A percentile compares a stretch with the other conserved stretches of the same genome.
Conservation (phyloP, 768 basidiomycete species). For the Exidia glandulosa region DNA sequence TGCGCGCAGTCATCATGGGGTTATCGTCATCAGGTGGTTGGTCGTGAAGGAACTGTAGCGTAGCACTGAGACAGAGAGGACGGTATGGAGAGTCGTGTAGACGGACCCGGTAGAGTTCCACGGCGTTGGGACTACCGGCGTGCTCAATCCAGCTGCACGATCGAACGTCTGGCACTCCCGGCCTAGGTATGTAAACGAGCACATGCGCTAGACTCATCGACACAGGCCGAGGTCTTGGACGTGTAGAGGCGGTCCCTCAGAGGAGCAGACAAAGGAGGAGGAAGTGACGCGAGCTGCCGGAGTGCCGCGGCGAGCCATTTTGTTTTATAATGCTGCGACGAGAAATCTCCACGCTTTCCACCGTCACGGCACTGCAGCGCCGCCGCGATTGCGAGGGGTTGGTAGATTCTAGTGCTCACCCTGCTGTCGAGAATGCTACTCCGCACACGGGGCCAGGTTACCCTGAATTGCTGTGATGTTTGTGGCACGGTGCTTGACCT, state of each 20-base stretch:
- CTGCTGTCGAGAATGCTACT: too few relatives aligned
- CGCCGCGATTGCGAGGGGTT: too few relatives aligned
- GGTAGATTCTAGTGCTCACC: too few relatives aligned
- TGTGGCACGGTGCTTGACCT: neutral
- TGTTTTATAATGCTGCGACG: neutral
- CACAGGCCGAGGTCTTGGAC: neutral
- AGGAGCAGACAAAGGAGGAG: neutral
- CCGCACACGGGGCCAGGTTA: too few relatives aligned
- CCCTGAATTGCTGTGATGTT: too few relatives aligned
- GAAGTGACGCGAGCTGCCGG: neutral
- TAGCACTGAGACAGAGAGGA: neutral
- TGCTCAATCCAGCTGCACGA: neutral
- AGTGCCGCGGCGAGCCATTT: neutral
- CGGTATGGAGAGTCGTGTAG: neutral
- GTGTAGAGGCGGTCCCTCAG: neutral
- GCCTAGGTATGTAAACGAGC: neutral
- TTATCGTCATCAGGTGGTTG: neutral
- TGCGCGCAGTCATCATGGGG: slow-evolving; percentile 10
- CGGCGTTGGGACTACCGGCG: neutral
- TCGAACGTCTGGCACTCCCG: neutral
- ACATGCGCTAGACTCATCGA: neutral
- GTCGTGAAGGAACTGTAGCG: neutral
- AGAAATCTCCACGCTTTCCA: neutral
- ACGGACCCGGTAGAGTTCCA: neutral
- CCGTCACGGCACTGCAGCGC: too few relatives aligned